A percentile compares a stretch with the other conserved stretches of the same genome.
phyloP scores from a whole-genome alignment of 768 basidiomycete genomes.

The Daedaleopsis sinensis region DNA sequence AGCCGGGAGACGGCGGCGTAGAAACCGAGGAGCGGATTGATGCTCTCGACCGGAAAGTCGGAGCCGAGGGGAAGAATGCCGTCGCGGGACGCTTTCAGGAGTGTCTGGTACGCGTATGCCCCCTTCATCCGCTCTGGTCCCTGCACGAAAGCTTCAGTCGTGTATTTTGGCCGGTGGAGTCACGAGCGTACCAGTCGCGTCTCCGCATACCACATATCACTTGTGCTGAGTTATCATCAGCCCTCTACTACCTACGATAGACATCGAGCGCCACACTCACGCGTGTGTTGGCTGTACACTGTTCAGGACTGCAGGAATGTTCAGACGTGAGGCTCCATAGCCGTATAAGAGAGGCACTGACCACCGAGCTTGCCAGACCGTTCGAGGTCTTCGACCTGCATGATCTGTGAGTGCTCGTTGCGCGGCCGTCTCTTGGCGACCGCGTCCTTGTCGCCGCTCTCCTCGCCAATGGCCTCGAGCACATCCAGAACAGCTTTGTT shows the following conservation, averaged over 20 bases:
- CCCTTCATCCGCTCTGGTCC: no score
- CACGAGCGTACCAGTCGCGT: no score
- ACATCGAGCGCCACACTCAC: slow-evolving; percentile 42
- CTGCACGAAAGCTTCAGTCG: no score
- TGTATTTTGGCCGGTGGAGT: no score
- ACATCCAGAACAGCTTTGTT: slow-evolving; percentile 84
- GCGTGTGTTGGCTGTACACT: slow-evolving; percentile 95
- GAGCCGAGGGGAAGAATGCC: neutral
- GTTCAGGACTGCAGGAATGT: slow-evolving; percentile 64
- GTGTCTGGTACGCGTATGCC: slow-evolving; percentile 22
- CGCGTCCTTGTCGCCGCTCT: slow-evolving; percentile 21
- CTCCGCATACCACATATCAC: no score
- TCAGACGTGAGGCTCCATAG: neutral
- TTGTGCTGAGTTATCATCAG: no score
- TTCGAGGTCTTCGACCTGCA: slow-evolving; percentile 68
- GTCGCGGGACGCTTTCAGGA: neutral
- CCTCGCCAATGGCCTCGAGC: slow-evolving; percentile 58
- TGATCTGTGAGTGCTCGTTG: slow-evolving; percentile 93
- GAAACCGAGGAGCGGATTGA: no score
- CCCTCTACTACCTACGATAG: no score
- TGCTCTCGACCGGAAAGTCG: neutral
- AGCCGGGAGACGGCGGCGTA: no score
- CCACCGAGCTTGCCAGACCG: slow-evolving; percentile 76
- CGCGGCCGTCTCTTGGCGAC: slow-evolving; percentile 66
- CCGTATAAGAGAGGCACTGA: slow-evolving; percentile 32